These are phyloP conservation scores for Hypomontagnella submonticulosa DNA, from an alignment of 495 filamentous ascomycete species.

Conservation along the genomic window DNA sequence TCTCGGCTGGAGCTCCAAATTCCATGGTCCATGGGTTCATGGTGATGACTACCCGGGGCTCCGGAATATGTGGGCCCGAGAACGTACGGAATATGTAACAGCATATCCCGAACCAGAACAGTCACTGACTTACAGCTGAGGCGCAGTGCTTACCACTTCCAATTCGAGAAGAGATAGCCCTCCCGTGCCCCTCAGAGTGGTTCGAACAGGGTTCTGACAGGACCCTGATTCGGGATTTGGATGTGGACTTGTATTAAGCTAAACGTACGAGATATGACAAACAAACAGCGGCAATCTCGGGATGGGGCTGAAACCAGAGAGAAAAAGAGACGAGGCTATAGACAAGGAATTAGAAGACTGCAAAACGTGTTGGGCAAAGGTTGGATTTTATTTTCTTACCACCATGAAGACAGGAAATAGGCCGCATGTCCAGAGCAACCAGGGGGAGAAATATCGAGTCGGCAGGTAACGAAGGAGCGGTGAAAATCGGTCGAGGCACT, in stretches of 20 bases:
- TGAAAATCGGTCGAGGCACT: background rate
- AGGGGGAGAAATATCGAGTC: background rate
- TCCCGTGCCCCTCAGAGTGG: too few relatives aligned
- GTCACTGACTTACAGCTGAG: background rate
- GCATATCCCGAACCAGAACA: slow-evolving; percentile 13
- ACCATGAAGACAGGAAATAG: background rate
- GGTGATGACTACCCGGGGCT: slow-evolving; percentile 16
- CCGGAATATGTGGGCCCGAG: slow-evolving; percentile 22
- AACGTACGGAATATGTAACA: slow-evolving; percentile 21
- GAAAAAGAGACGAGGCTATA: background rate
- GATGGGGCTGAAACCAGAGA: background rate
- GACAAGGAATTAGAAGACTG: background rate
- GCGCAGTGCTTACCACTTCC: background rate
- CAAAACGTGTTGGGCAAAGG: background rate
- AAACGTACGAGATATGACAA: background rate
- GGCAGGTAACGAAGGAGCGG: slow-evolving; percentile 5
- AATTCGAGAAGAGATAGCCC: background rate
- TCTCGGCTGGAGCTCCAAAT: slow-evolving; percentile 24
- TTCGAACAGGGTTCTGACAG: slow-evolving; percentile 15
- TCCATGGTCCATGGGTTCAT: slow-evolving; percentile 19
- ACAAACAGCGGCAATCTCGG: slow-evolving; percentile 1
- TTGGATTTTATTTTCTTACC: background rate
- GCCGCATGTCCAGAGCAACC: background rate
- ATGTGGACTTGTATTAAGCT: background rate
- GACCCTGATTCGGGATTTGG: background rate